phyloP scores from a whole-genome alignment of 2,329 filamentous ascomycete species.

The Ascocoryne sarcoides region DNA sequence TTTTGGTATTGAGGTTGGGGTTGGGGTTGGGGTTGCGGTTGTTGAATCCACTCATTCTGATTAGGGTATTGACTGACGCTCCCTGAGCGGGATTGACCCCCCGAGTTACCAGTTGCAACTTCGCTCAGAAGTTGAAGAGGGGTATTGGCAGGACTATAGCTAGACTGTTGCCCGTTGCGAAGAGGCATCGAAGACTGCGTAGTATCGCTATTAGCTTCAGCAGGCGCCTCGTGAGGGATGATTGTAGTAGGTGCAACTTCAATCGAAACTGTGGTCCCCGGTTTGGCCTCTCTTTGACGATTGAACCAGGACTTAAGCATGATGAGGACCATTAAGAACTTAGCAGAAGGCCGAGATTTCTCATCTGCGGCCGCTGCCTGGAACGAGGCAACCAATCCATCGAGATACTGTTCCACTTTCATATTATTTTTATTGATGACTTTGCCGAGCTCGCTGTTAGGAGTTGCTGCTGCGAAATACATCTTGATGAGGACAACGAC shows the following conservation, averaged over 20 bases:
- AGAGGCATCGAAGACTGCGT: background rate
- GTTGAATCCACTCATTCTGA: constrained; percentile 17
- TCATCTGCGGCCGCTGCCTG: constrained; percentile 53
- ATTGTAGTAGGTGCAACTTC: background rate
- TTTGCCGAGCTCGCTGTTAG: constrained; percentile 57
- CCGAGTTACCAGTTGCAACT: constrained; percentile 31
- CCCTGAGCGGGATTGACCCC: constrained; percentile 18
- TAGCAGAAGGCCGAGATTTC: constrained; percentile 55
- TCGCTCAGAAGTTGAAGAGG: constrained; percentile 34
- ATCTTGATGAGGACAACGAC: constrained; percentile 51
- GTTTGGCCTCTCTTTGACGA: constrained; percentile 22
- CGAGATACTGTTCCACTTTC: constrained; percentile 57
- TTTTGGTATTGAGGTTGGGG: background rate
- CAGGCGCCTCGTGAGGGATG: constrained; percentile 1
- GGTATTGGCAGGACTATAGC: constrained; percentile 28
- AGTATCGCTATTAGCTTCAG: constrained; percentile 2
- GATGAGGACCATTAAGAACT: constrained; percentile 61
- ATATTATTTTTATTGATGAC: constrained; percentile 61
- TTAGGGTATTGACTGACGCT: constrained; percentile 16
- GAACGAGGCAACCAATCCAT: constrained; percentile 62
- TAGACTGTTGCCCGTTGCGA: constrained; percentile 16
- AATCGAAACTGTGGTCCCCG: background rate
- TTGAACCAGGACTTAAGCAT: constrained; percentile 59
- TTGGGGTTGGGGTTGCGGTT: constrained; percentile 10
- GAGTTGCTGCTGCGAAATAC: constrained; percentile 50